These are phyloP conservation scores for Selenicereus undatus DNA, from an alignment of 148 eudicot genomes.

Conservation along the genomic window DNA sequence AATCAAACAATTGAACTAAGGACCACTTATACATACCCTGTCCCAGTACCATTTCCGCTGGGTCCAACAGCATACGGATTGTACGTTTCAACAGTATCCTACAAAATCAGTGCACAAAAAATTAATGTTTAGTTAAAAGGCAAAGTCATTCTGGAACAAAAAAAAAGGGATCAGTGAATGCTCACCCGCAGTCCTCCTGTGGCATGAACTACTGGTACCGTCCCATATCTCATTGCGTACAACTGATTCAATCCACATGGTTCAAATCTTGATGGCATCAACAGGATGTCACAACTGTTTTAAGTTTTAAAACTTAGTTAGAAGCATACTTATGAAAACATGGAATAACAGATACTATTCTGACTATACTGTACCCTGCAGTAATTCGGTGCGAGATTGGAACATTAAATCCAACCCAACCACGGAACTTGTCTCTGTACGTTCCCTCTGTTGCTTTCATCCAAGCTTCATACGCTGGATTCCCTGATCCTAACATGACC, in stretches of 20 bases:
- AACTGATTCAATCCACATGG: slow-evolving; percentile 97
- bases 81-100: slow-evolving; percentile 91
- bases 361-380: slow-evolving; percentile 62
- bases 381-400: slow-evolving; percentile 94
- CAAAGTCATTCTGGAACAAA: not conserved
- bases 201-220: slow-evolving; percentile 83
- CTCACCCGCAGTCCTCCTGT: slow-evolving; percentile 97
- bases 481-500: slow-evolving; percentile 98
- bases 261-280: slow-evolving; percentile 99
- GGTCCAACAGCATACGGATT: slow-evolving; percentile 73
- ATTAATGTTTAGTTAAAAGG: not conserved
- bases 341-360: not conserved
- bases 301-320: not conserved
- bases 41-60: slow-evolving; percentile 65
- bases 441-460: slow-evolving; percentile 71
- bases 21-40: slow-evolving; percentile 57
- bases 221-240: slow-evolving; percentile 97
- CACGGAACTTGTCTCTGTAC: slow-evolving; percentile 69
- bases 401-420: slow-evolving; percentile 97
- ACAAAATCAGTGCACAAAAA: slow-evolving; percentile 4
- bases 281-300: slow-evolving; percentile 83
- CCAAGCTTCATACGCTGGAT: slow-evolving; percentile 80
- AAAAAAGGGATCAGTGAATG: not conserved
- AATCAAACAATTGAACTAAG: no score
- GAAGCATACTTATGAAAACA: not conserved